Evolutionary conservation across 192 early-diverging fungal species (phyloP).

Genomic region (Entomortierella chlamydospora): DNA sequence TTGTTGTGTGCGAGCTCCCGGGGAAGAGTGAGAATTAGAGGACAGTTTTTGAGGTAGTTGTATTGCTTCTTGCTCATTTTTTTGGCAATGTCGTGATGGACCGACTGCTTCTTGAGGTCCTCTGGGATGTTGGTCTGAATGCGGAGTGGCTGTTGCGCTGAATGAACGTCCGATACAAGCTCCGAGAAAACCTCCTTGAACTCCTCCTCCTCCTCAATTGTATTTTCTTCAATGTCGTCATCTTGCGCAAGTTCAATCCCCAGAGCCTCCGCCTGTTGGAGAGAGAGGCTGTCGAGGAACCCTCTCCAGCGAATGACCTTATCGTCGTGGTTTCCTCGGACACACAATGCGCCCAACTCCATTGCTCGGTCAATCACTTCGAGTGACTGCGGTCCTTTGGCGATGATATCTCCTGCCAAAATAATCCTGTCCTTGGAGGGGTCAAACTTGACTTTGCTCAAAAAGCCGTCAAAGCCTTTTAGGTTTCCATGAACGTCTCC

Average conservation of each 20-base stretch:
- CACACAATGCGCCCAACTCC: constrained; percentile 61
- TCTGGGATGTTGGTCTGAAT: constrained; percentile 23
- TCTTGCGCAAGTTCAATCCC: not conserved
- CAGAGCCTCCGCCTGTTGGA: constrained; percentile 10
- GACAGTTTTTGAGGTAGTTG: constrained; percentile 64
- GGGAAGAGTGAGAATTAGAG: constrained; percentile 62
- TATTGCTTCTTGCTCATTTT: constrained; percentile 56
- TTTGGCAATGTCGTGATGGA: constrained; percentile 39
- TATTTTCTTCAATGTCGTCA: constrained; percentile 36
- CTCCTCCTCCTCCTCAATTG: too few relatives aligned
- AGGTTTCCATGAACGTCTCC: constrained; percentile 79
- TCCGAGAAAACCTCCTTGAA: not conserved
- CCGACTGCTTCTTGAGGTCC: constrained; percentile 55
- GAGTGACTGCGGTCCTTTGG: constrained; percentile 72
- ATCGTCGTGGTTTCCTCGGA: constrained; percentile 84
- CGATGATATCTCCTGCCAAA: constrained; percentile 74
- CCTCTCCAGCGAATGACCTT: constrained; percentile 69
- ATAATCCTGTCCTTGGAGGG: constrained; percentile 64
- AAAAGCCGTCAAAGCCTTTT: constrained; percentile 63
- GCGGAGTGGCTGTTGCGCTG: not conserved
- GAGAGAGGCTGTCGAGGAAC: constrained; percentile 57
- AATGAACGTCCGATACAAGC: not conserved
- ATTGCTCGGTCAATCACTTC: constrained; percentile 66
- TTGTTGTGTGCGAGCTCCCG: constrained; percentile 22
- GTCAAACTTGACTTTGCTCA: constrained; percentile 58